phyloP scores from a whole-genome alignment of 1,284 basidiomycete genomes.

The Cutaneotrichosporon arboriforme region DNA sequence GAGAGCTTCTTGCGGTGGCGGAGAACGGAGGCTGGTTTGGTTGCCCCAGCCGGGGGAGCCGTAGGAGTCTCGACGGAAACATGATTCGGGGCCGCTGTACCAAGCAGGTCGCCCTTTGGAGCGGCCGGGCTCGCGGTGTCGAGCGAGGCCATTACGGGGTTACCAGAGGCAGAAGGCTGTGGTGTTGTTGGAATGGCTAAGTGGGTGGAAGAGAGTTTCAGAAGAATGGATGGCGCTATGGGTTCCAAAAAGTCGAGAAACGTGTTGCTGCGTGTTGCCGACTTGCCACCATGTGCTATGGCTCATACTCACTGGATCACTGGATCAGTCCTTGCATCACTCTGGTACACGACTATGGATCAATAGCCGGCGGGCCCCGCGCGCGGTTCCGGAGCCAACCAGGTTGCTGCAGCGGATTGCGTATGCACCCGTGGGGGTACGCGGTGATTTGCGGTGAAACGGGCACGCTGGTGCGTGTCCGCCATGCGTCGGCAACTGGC shows the following conservation, averaged over 20 bases:
- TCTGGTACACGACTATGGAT: too few species aligned
- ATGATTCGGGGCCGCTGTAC: background rate
- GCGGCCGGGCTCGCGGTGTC: background rate
- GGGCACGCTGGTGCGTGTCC: too few species aligned
- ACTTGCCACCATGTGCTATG: too few species aligned
- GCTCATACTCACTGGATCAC: too few species aligned
- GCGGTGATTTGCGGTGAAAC: too few species aligned
- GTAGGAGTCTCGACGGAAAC: background rate
- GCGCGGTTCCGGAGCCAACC: too few species aligned
- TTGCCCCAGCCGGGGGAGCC: background rate
- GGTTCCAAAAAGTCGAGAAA: background rate
- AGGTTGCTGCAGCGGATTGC: too few species aligned
- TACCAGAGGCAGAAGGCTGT: background rate
- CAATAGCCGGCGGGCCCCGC: too few species aligned
- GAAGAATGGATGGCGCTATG: background rate
- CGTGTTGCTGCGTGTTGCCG: too few species aligned
- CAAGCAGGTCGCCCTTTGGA: background rate
- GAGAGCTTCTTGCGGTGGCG: constrained; percentile 1
- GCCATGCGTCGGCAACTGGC: too few species aligned
- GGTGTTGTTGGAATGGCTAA: background rate
- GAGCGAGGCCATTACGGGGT: constrained; percentile 1
- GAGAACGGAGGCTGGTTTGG: background rate
- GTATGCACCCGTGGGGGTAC: too few species aligned
- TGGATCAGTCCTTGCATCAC: too few species aligned
- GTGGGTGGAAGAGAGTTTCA: background rate